Evolutionary conservation across 1,139 yeast species (phyloP), one percentile per base, ranked within the genome.

Genomic region (Suhomyces anneliseae): DNA sequence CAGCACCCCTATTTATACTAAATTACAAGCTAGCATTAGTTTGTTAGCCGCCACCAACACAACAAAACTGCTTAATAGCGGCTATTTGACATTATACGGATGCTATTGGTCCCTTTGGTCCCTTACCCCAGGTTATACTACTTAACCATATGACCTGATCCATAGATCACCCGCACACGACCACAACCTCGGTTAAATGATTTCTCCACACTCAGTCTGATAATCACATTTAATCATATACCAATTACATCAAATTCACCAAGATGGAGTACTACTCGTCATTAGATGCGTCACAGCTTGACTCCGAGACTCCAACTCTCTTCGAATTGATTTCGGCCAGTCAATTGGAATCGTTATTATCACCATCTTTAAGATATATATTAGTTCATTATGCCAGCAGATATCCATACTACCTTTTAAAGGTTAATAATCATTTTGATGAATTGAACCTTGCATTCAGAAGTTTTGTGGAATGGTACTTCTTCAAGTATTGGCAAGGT

Each of bases 241-340:
- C 24, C 8, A 36, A 12, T 27, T 12, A n/a, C 3, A n/a, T 9
- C 42, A 10, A 12, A 8, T 9, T 5, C n/a, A 14, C 9, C 39
- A 15, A 15, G 2, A 89, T 89, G 96, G 95, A 88, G 64, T 89
- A 85, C 69, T 88, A 85, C 61, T 85, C 95, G 8, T 84, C 92
- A 1, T 70, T 87, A 48, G 90, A 87, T 66, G 89, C 95, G 5
- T 76, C 89, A 36, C 82, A 85, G 46, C 67, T 88, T 51, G 93
- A 88, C 59, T 76, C 86, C 1, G 87, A 83, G 49, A 77, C 85
- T 1, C 96, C 96, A 0, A 87, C 96, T 0, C 71, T 89, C 11
- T 89, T 90, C 62, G 97, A 89, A 69, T 76, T 92, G 46, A 74
- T 90, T 27, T 88, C 97, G 0, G 81, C 96, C 0, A 78, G 80